Evolutionary conservation across 1,284 basidiomycete species (phyloP).

Genomic region (Cerrena zonata): DNA sequence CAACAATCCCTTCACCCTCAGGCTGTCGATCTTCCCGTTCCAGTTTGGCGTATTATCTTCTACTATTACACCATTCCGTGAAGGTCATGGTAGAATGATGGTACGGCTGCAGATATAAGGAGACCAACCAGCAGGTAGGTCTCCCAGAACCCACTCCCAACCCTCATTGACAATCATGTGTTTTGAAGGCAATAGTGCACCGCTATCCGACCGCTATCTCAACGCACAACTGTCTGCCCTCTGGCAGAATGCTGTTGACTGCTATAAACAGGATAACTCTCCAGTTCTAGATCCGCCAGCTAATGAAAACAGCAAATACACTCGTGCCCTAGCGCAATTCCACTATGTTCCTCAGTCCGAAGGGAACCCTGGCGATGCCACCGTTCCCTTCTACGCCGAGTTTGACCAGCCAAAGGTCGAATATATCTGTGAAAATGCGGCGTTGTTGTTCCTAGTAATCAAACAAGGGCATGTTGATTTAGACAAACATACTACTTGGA

Average conservation of each 20-base stretch:
- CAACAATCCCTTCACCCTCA: no score
- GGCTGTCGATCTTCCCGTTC: no score
- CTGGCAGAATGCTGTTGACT: constrained; percentile 22
- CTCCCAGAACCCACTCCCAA: no score
- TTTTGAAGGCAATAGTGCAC: constrained; percentile 26
- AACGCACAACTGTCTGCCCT: constrained; percentile 27
- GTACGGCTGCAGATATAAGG: no score
- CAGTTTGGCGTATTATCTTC: no score
- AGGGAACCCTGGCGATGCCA: background rate
- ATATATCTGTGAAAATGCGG: constrained; percentile 29
- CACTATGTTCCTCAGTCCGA: no score
- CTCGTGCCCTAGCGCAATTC: constrained; percentile 14
- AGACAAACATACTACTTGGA: constrained; percentile 12
- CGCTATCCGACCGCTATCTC: constrained; percentile 25
- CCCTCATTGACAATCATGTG: no score
- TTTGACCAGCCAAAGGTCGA: constrained; percentile 21
- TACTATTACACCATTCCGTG: no score
- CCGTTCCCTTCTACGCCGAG: constrained; percentile 17
- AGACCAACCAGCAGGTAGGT: no score
- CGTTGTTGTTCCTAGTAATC: constrained; percentile 20
- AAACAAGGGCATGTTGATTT: constrained; percentile 20
- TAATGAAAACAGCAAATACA: background rate
- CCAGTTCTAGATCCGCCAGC: background rate
- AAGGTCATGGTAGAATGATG: no score
- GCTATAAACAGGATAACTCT: constrained; percentile 18